Conservation (phyloP, 2,329 filamentous ascomycete species). For the Hirsutella rhossiliensis region DNA sequence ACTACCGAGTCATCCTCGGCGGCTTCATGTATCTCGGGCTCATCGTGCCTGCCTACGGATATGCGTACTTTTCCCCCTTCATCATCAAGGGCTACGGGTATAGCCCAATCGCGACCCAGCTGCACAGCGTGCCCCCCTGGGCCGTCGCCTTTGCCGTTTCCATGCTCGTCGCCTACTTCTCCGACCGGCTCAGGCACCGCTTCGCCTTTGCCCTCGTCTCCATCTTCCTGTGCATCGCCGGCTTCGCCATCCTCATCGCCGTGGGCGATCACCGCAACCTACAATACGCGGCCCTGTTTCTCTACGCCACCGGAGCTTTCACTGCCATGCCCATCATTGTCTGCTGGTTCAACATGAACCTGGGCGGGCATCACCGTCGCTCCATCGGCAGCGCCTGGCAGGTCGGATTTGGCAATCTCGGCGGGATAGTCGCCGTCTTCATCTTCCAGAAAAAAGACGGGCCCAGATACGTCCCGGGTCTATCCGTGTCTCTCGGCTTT, state of each 20-base stretch:
- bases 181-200: constrained; percentile 61
- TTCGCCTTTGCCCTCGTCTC: constrained; percentile 60
- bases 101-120: constrained; percentile 41
- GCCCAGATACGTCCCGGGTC: constrained; percentile 59
- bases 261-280: constrained; percentile 55
- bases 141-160: constrained; percentile 65
- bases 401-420: constrained; percentile 67
- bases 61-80: constrained; percentile 64
- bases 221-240: constrained; percentile 56
- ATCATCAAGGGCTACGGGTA: constrained; percentile 61
- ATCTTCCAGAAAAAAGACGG: constrained; percentile 54
- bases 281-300: constrained; percentile 71
- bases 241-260: constrained; percentile 62
- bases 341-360: constrained; percentile 75
- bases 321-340: constrained; percentile 82
- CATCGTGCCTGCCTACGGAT: constrained; percentile 66
- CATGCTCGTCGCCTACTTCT: constrained; percentile 60
- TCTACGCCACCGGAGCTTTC: constrained; percentile 71
- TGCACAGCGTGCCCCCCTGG: constrained; percentile 47
- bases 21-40: constrained; percentile 75
- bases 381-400: constrained; percentile 66
- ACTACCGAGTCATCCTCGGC: constrained; percentile 62
- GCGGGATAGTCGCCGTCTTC: constrained; percentile 67
- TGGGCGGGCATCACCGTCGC: constrained; percentile 59
- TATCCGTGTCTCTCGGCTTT: constrained; percentile 67